Percentiles rank a stretch among this genome's conserved stretches.
Conservation (phyloP, 2,329 filamentous ascomycete genomes). For the Pseudogymnoascus sp. region DNA sequence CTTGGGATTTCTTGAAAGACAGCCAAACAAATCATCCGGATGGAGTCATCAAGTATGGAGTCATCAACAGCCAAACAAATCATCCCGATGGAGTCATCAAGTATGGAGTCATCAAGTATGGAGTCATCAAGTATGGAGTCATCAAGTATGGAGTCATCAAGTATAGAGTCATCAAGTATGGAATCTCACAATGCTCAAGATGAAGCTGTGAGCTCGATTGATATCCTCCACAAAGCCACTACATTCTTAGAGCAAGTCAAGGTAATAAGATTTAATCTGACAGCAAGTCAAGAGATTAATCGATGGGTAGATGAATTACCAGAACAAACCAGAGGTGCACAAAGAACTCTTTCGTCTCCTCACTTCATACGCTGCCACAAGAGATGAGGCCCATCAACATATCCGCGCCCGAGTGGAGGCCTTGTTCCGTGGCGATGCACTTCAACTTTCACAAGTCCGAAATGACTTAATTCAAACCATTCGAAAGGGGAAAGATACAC, state of each 20-base stretch:
- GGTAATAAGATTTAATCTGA: neutral
- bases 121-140: no score
- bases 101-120: no score
- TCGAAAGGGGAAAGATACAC: neutral
- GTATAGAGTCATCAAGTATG: neutral
- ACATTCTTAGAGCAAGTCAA: neutral
- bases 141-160: no score
- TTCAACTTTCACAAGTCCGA: neutral
- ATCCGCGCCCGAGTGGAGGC: neutral
- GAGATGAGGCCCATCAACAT: neutral
- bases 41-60: no score
- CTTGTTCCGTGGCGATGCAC: neutral
- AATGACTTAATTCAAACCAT: neutral
- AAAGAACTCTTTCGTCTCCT: neutral
- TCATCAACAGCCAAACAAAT: neutral
- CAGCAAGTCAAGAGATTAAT: neutral
- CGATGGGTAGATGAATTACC: neutral
- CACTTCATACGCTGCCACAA: neutral
- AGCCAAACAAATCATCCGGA: neutral
- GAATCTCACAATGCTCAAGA: neutral
- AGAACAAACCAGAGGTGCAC: neutral
- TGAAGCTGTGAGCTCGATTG: neutral
- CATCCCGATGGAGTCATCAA: no score
- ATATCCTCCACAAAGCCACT: neutral
- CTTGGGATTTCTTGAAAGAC: neutral